A percentile compares a stretch with the other conserved stretches of the same genome.
Evolutionary conservation across 2,329 filamentous ascomycete genomes (phyloP).

Genomic region (Stagonosporopsis vannaccii): DNA sequence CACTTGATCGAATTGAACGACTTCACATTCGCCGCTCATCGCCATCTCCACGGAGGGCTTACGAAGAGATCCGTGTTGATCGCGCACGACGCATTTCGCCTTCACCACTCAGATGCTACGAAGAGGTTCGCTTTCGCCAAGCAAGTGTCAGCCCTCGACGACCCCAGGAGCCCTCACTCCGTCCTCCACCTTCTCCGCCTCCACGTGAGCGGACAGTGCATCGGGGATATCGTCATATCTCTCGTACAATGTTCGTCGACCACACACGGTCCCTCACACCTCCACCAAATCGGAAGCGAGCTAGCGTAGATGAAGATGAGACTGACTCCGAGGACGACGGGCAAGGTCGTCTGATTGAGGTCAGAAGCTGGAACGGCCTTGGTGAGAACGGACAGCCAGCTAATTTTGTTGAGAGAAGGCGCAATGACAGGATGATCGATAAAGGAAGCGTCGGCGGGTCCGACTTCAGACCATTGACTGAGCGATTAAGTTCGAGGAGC

Average conservation of each 20-base stretch:
- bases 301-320: constrained; percentile 29
- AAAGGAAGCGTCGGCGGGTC: constrained; percentile 6
- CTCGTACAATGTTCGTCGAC: constrained; percentile 12
- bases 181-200: constrained; percentile 9
- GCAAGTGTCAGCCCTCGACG: constrained; percentile 21
- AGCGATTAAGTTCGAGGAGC: constrained; percentile 10
- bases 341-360: constrained; percentile 24
- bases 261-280: constrained; percentile 19
- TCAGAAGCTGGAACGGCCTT: constrained; percentile 36
- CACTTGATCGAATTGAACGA: constrained; percentile 26
- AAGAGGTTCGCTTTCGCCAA: constrained; percentile 24
- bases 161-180: constrained; percentile 6
- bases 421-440: constrained; percentile 10
- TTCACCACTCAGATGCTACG: constrained; percentile 19
- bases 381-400: constrained; percentile 40
- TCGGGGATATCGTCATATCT: constrained; percentile 25
- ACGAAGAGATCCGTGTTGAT: constrained; percentile 28
- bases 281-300: constrained; percentile 17
- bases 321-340: constrained; percentile 38
- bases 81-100: constrained; percentile 27
- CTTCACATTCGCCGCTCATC: constrained; percentile 27
- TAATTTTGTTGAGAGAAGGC: constrained; percentile 38
- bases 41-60: constrained; percentile 17
- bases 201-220: constrained; percentile 11
- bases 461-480: constrained; percentile 15